Base-by-base conservation (phyloP, 1,284 basidiomycete species). In the Ustilago xerochloae region DNA sequence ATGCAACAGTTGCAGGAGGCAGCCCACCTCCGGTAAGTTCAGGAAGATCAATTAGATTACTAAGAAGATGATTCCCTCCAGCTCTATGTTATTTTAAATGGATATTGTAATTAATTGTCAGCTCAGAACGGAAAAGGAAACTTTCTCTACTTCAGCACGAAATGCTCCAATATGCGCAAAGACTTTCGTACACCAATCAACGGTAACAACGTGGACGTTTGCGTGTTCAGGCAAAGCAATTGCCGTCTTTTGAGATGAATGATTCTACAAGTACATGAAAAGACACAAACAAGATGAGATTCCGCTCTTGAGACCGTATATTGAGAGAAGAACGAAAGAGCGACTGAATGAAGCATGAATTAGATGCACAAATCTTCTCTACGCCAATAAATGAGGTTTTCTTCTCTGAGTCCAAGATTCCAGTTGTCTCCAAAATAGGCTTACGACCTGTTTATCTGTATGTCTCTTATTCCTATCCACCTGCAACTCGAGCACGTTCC, bases 401-500 rank as follows among this genome's bases (percentile, higher is more conserved):
- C 72, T 54, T 12, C 79, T 48, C 41, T 75, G 72, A 77, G 91
- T 92, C 93, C 93, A 95, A 22, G 88, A 88, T 80, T 98, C 96
- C 22, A 97, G 85, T 26, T 89, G 89, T 79, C 93, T 91, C 96
- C 95, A 98, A 83, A 98, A 97, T 70, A 94, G 91, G 7, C 93
- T 93, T 0, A 97, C 94, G 7, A 93, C 91, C 39, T 93, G 92
- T 84, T 96, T 94, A 86, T 98, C 96, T n/a, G 94, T 91, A 84
- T 98, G 95, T 75, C 96, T 88, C 64, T 82, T 82, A 5, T 63
- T 65, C 4, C 79, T 63, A 36, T 83, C 81, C 38, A 83, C 70
- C 88, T 93, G 93, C 71, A 98, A 88, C 80, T 95, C 93, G 0
- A 92, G 92, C 16, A 98, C 94, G 82, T 97, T 98, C 96, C 96